Evolutionary conservation across 305 asterid genomes (phyloP).

Genomic region (Nicotiana rustica): DNA sequence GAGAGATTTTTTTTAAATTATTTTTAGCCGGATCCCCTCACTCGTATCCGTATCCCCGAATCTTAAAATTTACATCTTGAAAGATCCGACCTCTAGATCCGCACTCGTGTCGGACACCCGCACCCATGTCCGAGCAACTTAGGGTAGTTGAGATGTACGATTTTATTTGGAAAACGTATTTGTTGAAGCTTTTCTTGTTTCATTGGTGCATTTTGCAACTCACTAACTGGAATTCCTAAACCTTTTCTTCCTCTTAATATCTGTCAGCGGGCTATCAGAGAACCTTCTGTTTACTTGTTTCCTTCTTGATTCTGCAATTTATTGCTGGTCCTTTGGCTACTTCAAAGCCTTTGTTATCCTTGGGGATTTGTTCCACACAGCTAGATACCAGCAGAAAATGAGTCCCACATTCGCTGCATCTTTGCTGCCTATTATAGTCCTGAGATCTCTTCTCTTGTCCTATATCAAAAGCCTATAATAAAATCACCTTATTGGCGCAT

Average conservation of each 20-base stretch:
- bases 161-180: not conserved
- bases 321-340: slow-evolving; percentile 1
- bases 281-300: slow-evolving; percentile 28
- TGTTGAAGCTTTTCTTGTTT: slow-evolving; percentile 3
- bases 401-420: not conserved
- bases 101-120: too few species aligned
- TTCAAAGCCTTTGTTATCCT: not conserved
- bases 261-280: not conserved
- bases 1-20: too few species aligned
- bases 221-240: slow-evolving; percentile 12
- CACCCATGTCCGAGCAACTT: too few species aligned
- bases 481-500: slow-evolving; percentile 2
- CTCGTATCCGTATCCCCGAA: too few species aligned
- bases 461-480: not conserved
- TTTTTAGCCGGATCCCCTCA: too few species aligned
- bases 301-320: slow-evolving; percentile 22
- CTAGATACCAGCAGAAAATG: not conserved
- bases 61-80: too few species aligned
- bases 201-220: not conserved
- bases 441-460: not conserved
- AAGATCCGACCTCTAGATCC: too few species aligned
- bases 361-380: not conserved
- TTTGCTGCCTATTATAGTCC: not conserved
- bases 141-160: not conserved
- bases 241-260: slow-evolving; percentile 11